Evolutionary conservation across 1,139 yeast genomes (phyloP), one percentile per base, ranked within the genome.

Genomic region (Debaryomyces subglobosus): DNA sequence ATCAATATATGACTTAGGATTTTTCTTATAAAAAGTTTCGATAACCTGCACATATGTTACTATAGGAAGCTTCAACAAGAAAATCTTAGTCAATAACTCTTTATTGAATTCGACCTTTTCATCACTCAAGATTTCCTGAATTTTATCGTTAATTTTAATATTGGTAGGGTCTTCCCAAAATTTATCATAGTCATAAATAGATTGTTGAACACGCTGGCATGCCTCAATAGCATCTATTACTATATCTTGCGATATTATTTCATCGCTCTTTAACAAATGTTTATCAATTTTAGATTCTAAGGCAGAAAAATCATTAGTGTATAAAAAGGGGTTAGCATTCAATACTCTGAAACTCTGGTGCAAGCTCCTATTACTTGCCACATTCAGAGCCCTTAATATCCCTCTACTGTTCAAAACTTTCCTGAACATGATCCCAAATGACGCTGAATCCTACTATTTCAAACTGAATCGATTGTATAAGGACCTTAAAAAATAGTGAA

Each of bases 51-150:
- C 54, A 48, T 67, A 70, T 30, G 65, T 59, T 10, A 49, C 44
- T 1, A 69, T 57, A 2, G 79, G 76, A 21, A 75, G 62, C 44
- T 69, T 67, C 51, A 75, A 58, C 13, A 68, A 53, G 44, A 76
- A 67, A n/a, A 72, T 53, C 25, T 60, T 55, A 34, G 56, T 63
- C 48, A 74, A 62, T 25, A 74, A 60, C 3, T 49, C 46, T 30
- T 59, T 53, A 15, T 60, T 53, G 40, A 74, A 67, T 4, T 42
- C 46, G 5, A 63, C 59, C 1, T 54, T 50, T 13, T 59, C 61
- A 39, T 58, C 50, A 18, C 46, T 39, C 40, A 75, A 63, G 3
- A 73, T 54, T 18, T 53, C 43, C 15, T 52, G 39, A 42, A 68
- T 58, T 52, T 58, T 54, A 29, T 58, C 34, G 48, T 59, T 53